Base-by-base conservation (phyloP, 768 basidiomycete species). In the Mycena vulgaris region DNA sequence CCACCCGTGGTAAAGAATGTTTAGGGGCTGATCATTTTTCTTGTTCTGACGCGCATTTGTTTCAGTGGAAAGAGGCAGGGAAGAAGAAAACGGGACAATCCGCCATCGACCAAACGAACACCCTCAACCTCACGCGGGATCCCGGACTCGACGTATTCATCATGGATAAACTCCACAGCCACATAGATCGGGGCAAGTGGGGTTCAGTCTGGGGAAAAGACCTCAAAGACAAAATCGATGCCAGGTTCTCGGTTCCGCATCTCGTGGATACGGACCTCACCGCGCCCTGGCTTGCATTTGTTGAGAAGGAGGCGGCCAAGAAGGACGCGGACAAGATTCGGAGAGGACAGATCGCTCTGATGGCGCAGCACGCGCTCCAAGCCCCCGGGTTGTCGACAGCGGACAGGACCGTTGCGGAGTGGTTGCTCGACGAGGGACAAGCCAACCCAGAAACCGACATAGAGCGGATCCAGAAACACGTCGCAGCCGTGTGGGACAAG, bases 151-250 rank as follows among this genome's bases (percentile, higher is more conserved):
- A 72, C 0, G 60, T 64, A 1, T 88, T 87, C 73, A 81, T 88
- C 72, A 87, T 87, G 87, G 87, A 88, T 70, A 69, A 75, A 1
- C 67, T 88, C 6, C 60, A 76, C 39, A 62, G 64, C 0, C 76
- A 78, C 19, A 80, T 84, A 1, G 58, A 78, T n/a, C 27, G 21
- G 2, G 75, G 75, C n/a, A 10, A 71, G 70, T 21, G 69, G 75
- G 10, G 48, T 58, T 10, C 77, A 76, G 72, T 66, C 75, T 52
- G 57, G 19, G 68, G 71, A 7, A 39, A 65, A 23, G 33, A 63
- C 30, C 59, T 72, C 42, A 69, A 69, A 28, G 42, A 48, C 0
- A 57, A 73, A 6, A 78, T 87, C n/a, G 79, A 84, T 11, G 27
- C 71, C 4, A 72, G 67, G 1, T 83, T 83, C 70, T 33, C 53